Evolutionary conservation across 495 filamentous ascomycete genomes (phyloP), one percentile per base, ranked within the genome.

Genomic region (Trichodelitschia bisporula): DNA sequence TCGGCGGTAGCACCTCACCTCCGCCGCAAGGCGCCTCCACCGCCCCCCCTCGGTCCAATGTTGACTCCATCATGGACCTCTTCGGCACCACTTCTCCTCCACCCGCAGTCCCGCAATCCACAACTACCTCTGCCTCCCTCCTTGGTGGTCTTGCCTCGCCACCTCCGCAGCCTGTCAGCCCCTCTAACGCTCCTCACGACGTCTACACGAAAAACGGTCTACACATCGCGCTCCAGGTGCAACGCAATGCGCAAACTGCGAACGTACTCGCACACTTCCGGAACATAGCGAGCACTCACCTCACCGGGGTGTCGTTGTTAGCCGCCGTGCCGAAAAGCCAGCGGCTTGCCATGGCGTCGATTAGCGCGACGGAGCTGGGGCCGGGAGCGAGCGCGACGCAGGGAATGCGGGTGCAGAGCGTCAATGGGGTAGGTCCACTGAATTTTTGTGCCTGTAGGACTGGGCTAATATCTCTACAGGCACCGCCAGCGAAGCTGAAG

Each of bases 261-360:
- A 79, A 90, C 43, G 69, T 90, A 5, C 54, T 73, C 17, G 77
- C 79, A 12, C 67, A 75, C 4, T 93, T 97, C 62, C 58, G 60
- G 10, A 95, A 93, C 46, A 59, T 52, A 1, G 64, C 62, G 31
- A 66, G 69, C 30, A 56, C 56, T 17, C 43, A 50, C n/a, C 59
- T 95, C 28, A 59, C 66, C 11, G 62, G 55, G 19, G 75, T 93
- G 12, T 71, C 69, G 4, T 45, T 97, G 31, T 89, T 95, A 50
- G 89, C 83, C 28, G 86, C 86, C 3, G 86, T 95, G 36, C 89
- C 86, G 4, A 93, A 92, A 56, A 79, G 71, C 20, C 89, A 95
- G 51, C 84, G 77, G 43, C 48, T 97, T 36, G 77, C 90, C 48
- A 55, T 97, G 29, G 72, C 82, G 43, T 76, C 72, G 31, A 86